A percentile compares a stretch with the other conserved stretches of the same genome.
phyloP scores from a whole-genome alignment of 225 moss, liverwort and hornwort species.

The Rhytidiadelphus loreus region DNA sequence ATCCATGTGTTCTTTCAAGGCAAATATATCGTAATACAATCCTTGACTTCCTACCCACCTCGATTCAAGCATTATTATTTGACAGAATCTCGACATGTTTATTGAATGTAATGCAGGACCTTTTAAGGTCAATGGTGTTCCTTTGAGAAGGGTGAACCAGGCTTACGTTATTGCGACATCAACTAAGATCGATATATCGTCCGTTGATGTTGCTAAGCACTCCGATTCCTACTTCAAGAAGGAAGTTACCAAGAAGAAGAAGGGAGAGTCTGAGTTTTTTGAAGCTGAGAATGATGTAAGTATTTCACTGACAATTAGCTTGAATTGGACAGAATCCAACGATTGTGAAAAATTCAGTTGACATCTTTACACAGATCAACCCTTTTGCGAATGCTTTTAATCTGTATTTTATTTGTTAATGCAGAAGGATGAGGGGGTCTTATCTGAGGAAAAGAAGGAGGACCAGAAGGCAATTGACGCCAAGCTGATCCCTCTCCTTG shows the following conservation, averaged over 20 bases:
- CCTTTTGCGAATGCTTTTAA: background rate
- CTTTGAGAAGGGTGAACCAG: slow-evolving; percentile 29
- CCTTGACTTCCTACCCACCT: background rate
- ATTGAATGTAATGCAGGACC: background rate
- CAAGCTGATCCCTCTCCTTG: slow-evolving; percentile 31
- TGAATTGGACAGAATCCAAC: background rate
- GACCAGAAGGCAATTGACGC: slow-evolving; percentile 58
- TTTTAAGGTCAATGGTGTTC: slow-evolving; percentile 26
- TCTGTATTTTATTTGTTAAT: background rate
- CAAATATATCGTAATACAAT: background rate
- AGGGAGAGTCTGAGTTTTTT: slow-evolving; percentile 67
- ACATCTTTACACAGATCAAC: background rate
- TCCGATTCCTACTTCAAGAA: slow-evolving; percentile 52
- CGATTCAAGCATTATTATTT: background rate
- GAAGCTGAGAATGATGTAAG: slow-evolving; percentile 67
- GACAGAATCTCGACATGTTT: background rate
- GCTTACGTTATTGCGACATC: slow-evolving; percentile 23
- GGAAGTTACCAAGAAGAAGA: slow-evolving; percentile 70
- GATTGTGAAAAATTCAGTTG: background rate
- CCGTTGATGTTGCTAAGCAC: slow-evolving; percentile 8
- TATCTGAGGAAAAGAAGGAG: slow-evolving; percentile 58
- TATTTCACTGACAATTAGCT: background rate
- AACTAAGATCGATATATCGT: slow-evolving; percentile 13
- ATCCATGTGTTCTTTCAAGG: background rate
- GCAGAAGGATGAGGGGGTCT: slow-evolving; percentile 34